Evolutionary conservation across 257 asterid species (phyloP), one percentile per base, ranked within the genome.

Genomic region (Ligustrum vulgare): DNA sequence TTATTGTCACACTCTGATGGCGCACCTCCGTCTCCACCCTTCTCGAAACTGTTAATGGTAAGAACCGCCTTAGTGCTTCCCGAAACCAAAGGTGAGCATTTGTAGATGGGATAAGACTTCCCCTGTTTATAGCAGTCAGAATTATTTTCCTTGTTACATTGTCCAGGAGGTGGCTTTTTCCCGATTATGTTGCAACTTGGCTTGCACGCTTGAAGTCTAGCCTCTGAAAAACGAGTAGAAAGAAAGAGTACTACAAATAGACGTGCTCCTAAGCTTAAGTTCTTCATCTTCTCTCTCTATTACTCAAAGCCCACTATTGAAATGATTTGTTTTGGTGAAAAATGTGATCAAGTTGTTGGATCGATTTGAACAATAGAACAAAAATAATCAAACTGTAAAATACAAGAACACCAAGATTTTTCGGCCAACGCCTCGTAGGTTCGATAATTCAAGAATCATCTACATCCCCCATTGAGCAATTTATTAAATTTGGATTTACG

Each of bases 11-110:
- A 85, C 51, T 78, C 84, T 6, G 89, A 81, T 1, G 84, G 86
- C 7, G 85, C 89, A 1, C 93, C 87, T 2, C 91, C 89, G 28
- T 86, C 90, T 7, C 76, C 80, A 0, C 87, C 86, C 47, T 82
- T 70, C 73, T 81, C 78, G n/a, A 88, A 84, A 25, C 89, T 79
- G 15, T 88, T 85, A 37, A 84, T 69, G 0, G 93, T 86, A 5
- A 84, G 79, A 68, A 81, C 81, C 2, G 85, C 93, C 15, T 72
- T 82, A 0, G 87, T 84, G 16, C 60, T 58, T 23, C 36, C 64
- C 1, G 79, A 51, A n/a, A 83, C 79, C 0, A 73, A 2, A 3
- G 85, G 87, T 2, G 87, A 87, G 73, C 89, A 84, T 67, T 75
- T 83, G 78, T 84, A 81, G 22, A 66, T 80, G n/a, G 71, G 23